Evolutionary conservation across 2,329 filamentous ascomycete species (phyloP), one percentile per base, ranked within the genome.

Genomic region (Botrytis squamosa): DNA sequence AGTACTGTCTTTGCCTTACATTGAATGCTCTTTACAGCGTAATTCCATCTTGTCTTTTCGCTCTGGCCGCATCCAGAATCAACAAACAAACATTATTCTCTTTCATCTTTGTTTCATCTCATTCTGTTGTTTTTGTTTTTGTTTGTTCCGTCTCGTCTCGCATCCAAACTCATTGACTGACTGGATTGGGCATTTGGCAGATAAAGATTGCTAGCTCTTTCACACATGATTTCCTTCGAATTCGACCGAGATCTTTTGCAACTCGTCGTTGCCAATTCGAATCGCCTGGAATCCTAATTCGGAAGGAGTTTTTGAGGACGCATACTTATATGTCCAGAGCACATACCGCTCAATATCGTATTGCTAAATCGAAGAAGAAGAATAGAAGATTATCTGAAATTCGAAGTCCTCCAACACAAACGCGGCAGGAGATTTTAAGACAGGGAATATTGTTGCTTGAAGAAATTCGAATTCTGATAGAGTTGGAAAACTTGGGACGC

Each of bases 91-190:
- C 18, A 3, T n/a, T 8, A 18, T 18, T 63, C 25, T 40, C 60
- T 42, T 63, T 66, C n/a, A 29, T 46, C 38, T 66, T 66, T 66
- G 63, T 66, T 66, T 36, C 63, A 20, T 25, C 42, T 36, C 16
- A 33, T 46, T 25, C 29, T 46, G 9, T 46, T 8, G 14, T 12
- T 14, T 22, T 22, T 40, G 25, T 33, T 14, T 40, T 62, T 60
- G 10, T 36, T 36, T 59, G 62, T 66, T 66, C 20, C 14, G 18
- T 29, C 52, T 57, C 7, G 63, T 46, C 29, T 33, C 20, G 29
- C 63, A 4, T 14, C 40, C 18, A 36, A n/a, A 22, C 12, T 33
- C 38, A 46, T 46, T 46, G 7, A 36, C 40, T 66, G 63, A 46
- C n/a, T 42, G n/a, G 40, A 66, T 46, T n/a, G 60, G 36, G 60